Percentiles rank a stretch among this genome's conserved stretches.
These are phyloP conservation scores for Aspergillus haitiensis DNA, from an alignment of 495 filamentous ascomycete genomes.

Conservation along the genomic window DNA sequence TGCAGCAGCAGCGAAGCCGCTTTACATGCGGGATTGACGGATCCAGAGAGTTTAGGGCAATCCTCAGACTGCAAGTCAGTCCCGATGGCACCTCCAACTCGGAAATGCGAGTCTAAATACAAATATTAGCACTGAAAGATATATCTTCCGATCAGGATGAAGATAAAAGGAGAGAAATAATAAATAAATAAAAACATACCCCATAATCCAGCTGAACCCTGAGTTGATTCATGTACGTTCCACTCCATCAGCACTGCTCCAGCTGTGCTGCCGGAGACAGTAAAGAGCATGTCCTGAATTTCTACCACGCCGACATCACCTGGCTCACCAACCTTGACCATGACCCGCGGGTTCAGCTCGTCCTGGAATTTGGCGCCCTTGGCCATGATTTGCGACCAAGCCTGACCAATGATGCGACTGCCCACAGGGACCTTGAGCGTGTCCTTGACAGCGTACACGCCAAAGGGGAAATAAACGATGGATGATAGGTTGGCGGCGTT, in stretches of 20 bases:
- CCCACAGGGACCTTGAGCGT: constrained; percentile 73
- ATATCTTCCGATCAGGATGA: too few species aligned
- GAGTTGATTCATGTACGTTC: constrained; percentile 64
- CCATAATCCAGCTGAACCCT: constrained; percentile 40
- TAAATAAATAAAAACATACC: too few species aligned
- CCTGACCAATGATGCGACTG: constrained; percentile 73
- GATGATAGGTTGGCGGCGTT: constrained; percentile 50
- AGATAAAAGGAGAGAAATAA: too few species aligned
- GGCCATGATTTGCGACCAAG: constrained; percentile 76
- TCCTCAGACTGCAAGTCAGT: constrained; percentile 67
- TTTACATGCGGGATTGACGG: constrained; percentile 53
- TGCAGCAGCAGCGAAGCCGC: constrained; percentile 61
- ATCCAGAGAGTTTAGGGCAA: constrained; percentile 54
- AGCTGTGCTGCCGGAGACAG: constrained; percentile 66
- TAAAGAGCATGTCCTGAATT: constrained; percentile 77
- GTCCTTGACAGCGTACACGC: constrained; percentile 66
- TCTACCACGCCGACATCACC: constrained; percentile 74
- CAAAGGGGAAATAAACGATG: constrained; percentile 80
- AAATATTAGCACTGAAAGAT: background rate
- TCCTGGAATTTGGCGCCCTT: constrained; percentile 65
- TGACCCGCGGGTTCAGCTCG: constrained; percentile 59
- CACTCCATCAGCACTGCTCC: constrained; percentile 83
- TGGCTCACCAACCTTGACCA: constrained; percentile 68
- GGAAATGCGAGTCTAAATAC: constrained; percentile 66
- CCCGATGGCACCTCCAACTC: constrained; percentile 72